Evolutionary conservation across 805 yeast genomes (phyloP), one percentile per base, ranked within the genome.

Genomic region (Saccharomycopsis amapae): DNA sequence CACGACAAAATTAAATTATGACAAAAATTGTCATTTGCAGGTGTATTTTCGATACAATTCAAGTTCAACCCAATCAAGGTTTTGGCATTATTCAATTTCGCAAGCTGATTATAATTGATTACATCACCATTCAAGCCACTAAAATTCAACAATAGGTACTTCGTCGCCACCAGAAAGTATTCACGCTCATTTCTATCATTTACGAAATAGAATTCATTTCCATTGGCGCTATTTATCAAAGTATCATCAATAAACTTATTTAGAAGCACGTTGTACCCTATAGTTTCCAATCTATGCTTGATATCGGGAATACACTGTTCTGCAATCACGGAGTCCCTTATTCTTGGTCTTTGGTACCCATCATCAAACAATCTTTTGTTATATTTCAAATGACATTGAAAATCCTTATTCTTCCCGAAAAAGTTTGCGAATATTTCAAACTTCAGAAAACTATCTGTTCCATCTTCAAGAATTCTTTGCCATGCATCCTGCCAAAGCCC

Each of bases 231-330:
- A 26, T 26, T 12, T 9, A 26, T 26, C 7, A 26, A 7, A 7
- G 12, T 26, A 9, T 10, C 37, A 19, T 25, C 15, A 2, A 40
- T 7, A 28, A 40, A 40, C 7, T 26, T 13, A 15, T 10, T 18
- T 9, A 42, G 5, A 2, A 23, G 13, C 5, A 35, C 5, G 20
- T 42, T 42, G 30, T 25, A 9, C 12, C 33, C 40, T 9, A 42
- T 42, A n/a, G 45, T 42, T 34, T 42, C 45, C 2, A 42, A 22
- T 15, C 45, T n/a, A 34, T 42, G 45, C 18, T 41, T 41, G 13
- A 41, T 33, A 7, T n/a, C 30, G 10, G 17, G 9, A 19, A 41
- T 33, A 3, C 9, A 10, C 25, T 15, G 36, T 20, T n/a, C 36
- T 18, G 4, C 42, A 12, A 39, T 9, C 20, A 34, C 41, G 10